A percentile compares a stretch with the other conserved stretches of the same genome.
phyloP scores from a whole-genome alignment of 345 rosid species.

The Populus deltoides region DNA sequence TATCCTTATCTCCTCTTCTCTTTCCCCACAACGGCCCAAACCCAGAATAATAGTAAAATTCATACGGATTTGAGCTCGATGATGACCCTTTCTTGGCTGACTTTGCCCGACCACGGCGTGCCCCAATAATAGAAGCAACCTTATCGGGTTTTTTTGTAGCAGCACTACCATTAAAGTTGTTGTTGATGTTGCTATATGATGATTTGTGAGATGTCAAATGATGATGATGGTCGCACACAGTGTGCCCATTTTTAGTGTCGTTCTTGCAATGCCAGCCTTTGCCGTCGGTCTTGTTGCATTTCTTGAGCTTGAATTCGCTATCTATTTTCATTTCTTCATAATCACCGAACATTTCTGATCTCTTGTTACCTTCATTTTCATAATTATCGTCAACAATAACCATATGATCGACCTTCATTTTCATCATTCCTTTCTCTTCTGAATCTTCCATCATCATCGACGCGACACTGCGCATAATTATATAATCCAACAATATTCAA shows the following conservation, averaged over 20 bases:
- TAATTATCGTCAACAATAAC: constrained; percentile 31
- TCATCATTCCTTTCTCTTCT: constrained; percentile 22
- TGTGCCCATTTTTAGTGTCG: constrained; percentile 21
- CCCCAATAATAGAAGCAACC: constrained; percentile 4
- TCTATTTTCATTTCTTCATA: constrained; percentile 13
- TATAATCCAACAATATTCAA: neutral
- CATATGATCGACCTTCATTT: constrained; percentile 32
- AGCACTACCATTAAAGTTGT: neutral
- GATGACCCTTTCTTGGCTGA: constrained; percentile 35
- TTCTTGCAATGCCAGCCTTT: constrained; percentile 33
- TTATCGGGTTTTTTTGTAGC: constrained; percentile 16
- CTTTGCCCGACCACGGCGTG: constrained; percentile 46
- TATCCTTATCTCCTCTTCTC: constrained; percentile 40
- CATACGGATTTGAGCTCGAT: constrained; percentile 48
- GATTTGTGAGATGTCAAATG: constrained; percentile 35
- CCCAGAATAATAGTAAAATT: constrained; percentile 93
- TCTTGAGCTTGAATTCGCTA: constrained; percentile 7
- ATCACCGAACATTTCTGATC: constrained; percentile 17
- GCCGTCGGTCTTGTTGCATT: constrained; percentile 33
- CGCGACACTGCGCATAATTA: constrained; percentile 34
- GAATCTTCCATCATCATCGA: constrained; percentile 37
- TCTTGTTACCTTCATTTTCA: constrained; percentile 6
- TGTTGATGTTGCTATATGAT: constrained; percentile 3
- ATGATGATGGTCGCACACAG: constrained; percentile 29
- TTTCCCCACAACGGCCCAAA: constrained; percentile 90